A percentile compares a stretch with the other conserved stretches of the same genome.
Conservation (phyloP, 345 rosid species). For the Eucalyptus camaldulensis region DNA sequence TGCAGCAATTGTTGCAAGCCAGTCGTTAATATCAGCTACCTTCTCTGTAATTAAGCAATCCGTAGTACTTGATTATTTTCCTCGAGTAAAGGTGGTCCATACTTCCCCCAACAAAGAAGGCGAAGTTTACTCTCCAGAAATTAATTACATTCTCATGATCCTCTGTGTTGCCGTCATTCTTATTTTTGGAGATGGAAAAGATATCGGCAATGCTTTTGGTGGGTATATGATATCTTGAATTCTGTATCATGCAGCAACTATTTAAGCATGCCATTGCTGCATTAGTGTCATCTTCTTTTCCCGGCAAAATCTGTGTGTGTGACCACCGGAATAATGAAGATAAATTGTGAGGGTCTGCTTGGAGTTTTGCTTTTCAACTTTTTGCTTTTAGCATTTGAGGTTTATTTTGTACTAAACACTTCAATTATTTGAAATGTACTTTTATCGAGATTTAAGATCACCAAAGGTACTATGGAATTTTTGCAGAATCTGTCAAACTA, state of each 20-base stretch:
- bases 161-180: constrained; percentile 74
- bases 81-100: constrained; percentile 82
- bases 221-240: not conserved
- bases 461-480: not conserved
- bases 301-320: not conserved
- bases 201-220: constrained; percentile 86
- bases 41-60: constrained; percentile 89
- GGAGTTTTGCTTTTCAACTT: not conserved
- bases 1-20: constrained; percentile 84
- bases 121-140: constrained; percentile 85
- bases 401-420: not conserved
- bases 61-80: constrained; percentile 77
- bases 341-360: not conserved
- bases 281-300: not conserved
- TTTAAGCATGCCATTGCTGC: not conserved
- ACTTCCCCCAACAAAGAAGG: constrained; percentile 71
- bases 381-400: not conserved
- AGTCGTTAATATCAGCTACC: constrained; percentile 83
- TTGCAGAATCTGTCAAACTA: not conserved
- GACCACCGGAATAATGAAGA: not conserved
- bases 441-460: not conserved
- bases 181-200: constrained; percentile 70
- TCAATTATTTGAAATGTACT: not conserved
- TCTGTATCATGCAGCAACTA: not conserved
- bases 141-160: constrained; percentile 77